phyloP scores from a whole-genome alignment of 148 eudicot genomes.

The Oxyria digyna region DNA sequence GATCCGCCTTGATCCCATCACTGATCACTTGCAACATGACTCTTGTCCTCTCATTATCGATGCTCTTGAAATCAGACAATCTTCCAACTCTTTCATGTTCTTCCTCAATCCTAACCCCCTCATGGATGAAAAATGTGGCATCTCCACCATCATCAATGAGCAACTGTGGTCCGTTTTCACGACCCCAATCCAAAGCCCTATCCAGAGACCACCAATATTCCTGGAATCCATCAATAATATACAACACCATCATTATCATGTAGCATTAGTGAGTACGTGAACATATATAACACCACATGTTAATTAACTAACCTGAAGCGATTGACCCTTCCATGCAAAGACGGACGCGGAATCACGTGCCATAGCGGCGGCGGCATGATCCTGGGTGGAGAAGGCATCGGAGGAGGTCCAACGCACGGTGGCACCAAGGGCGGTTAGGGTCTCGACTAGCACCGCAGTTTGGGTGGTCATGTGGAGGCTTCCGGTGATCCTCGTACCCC shows the following conservation, averaged over 20 bases:
- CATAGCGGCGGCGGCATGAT: conserved; percentile 88
- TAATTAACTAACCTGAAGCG: conserved; percentile 23
- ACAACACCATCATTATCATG: background rate
- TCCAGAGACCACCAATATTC: conserved; percentile 99
- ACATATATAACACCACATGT: background rate
- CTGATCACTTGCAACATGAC: conserved; percentile 54
- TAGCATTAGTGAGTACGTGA: background rate
- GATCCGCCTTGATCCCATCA: conserved; percentile 67
- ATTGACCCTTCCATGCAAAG: conserved; percentile 97
- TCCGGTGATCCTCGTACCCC: conserved; percentile 76
- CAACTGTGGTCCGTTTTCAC: conserved; percentile 71
- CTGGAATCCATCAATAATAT: conserved; percentile 5
- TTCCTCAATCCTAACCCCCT: conserved; percentile 88
- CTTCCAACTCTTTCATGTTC: conserved; percentile 55
- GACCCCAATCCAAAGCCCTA: conserved; percentile 90
- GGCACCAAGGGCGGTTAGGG: conserved; percentile 82
- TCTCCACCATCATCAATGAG: conserved; percentile 96
- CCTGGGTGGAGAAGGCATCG: conserved; percentile 90
- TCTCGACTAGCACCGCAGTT: conserved; percentile 84
- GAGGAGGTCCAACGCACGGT: conserved; percentile 95
- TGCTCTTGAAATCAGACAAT: conserved; percentile 56
- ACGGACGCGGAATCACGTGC: conserved; percentile 90
- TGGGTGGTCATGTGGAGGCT: conserved; percentile 92
- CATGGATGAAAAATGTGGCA: conserved; percentile 75
- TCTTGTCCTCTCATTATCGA: conserved; percentile 70